Conservation (phyloP, 345 rosid genomes). For the Ceriops tagal region DNA sequence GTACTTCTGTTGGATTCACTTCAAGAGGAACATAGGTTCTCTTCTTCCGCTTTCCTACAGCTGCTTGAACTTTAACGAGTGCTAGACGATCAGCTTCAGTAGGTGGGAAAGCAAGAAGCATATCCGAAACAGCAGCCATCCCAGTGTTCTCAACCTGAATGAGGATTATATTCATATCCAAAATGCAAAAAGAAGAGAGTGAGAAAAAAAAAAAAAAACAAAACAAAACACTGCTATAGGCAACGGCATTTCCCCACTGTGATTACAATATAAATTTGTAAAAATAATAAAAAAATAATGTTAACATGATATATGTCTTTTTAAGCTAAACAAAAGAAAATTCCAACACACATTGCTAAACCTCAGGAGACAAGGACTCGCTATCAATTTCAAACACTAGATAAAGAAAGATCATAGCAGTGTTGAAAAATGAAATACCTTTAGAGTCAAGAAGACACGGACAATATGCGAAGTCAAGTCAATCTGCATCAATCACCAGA, state of each 20-base stretch:
- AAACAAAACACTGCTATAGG: too few relatives aligned
- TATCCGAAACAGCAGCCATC: conserved; percentile 51
- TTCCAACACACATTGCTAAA: too few relatives aligned
- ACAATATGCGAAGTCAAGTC: conserved; percentile 87
- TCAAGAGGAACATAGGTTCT: conserved; percentile 53
- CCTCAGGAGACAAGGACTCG: too few relatives aligned
- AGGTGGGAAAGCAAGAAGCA: conserved; percentile 87
- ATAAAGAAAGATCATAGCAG: neutral
- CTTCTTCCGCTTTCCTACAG: conserved; percentile 80
- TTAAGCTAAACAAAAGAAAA: neutral
- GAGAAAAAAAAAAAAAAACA: neutral
- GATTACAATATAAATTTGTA: too few relatives aligned
- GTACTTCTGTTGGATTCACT: conserved; percentile 58
- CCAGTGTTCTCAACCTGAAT: conserved; percentile 79
- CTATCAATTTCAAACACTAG: too few relatives aligned
- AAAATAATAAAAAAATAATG: neutral
- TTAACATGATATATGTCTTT: neutral
- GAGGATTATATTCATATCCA: conserved; percentile 10
- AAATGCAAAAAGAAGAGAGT: neutral
- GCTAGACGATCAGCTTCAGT: conserved; percentile 65
- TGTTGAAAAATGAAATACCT: conserved; percentile 45
- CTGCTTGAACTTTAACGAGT: conserved; percentile 64
- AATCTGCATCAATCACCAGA: conserved; percentile 57
- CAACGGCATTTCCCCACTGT: too few relatives aligned
- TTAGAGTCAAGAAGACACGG: conserved; percentile 74